Base-by-base conservation (phyloP, 345 rosid species). In the Balakata baccata region DNA sequence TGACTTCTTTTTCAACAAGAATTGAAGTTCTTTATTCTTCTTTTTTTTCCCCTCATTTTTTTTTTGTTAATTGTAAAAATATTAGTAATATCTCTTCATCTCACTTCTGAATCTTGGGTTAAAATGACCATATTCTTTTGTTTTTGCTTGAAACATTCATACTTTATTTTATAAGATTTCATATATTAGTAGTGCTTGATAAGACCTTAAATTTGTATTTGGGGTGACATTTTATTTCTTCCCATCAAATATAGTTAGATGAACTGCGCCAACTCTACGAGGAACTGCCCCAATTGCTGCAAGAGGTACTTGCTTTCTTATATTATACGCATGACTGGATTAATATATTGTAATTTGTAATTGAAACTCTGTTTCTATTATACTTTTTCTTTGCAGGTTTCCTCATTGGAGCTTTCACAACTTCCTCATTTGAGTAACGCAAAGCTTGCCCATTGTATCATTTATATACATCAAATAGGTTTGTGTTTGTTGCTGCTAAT, bases 261-360 rank as follows among this genome's bases (percentile, higher is more conserved):
- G 98, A 94, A 81, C 86, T 94, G 77, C 87, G 98, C 85, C 93
- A 90, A 84, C 89, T 94, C 76, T 92, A 90, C 4, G 98, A 94
- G 81, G 98, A 86, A 83, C 75, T 94, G 86, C 98, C 98, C 43
- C 91, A 92, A 45, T 88, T 92, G 75, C 86, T 94, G 77, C 89
- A 90, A 78, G 81, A 94, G 98, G 98, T 94, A 62, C 74, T 49
- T 78, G 63, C 69, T 77, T 43, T 65, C 51, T 22, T 68, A 64
- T 60, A 62, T n/a, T 57, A 43, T 68, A 58, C 73, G 46, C 54
- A 58, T 62, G 69, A 65, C 73, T 63, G 64, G 38, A 47, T 18
- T 8, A 66, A 7, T 22, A 17, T 25, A 61, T 75, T 70, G 70
- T 70, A 69, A 51, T 45, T 75, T 70, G 70, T 70, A 69, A 51